Percentiles rank a stretch among this genome's conserved stretches.
Conservation (phyloP, 768 basidiomycete genomes). For the Chalciporus piperatus region DNA sequence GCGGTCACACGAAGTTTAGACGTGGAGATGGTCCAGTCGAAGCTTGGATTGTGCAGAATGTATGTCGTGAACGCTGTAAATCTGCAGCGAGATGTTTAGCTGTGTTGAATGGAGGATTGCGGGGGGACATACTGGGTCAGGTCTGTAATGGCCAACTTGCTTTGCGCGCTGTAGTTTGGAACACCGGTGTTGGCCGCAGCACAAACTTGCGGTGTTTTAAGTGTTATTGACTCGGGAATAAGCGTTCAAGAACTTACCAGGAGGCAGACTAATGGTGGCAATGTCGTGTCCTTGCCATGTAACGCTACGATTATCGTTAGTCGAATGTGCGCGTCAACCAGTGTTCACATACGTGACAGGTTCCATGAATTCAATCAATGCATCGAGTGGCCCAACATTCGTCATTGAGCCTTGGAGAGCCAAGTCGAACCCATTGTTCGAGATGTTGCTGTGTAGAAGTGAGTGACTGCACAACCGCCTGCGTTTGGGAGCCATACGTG, state of each 20-base stretch:
- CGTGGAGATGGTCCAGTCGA: constrained; percentile 71
- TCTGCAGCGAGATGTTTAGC: constrained; percentile 25
- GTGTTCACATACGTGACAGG: constrained; percentile 49
- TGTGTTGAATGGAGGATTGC: not conserved
- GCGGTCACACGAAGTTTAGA: constrained; percentile 60
- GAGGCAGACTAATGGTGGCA: constrained; percentile 59
- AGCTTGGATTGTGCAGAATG: constrained; percentile 60
- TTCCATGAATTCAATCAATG: constrained; percentile 61
- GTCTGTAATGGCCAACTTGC: constrained; percentile 55
- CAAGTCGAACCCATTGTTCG: constrained; percentile 62
- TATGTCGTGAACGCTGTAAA: constrained; percentile 68
- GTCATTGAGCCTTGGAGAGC: constrained; percentile 58
- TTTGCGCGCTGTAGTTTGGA: constrained; percentile 56
- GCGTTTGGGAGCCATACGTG: constrained; percentile 34
- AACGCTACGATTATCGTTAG: constrained; percentile 39
- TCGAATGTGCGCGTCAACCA: not conserved
- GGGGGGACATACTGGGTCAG: constrained; percentile 38
- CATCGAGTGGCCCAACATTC: constrained; percentile 66
- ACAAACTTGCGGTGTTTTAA: constrained; percentile 44
- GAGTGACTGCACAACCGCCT: constrained; percentile 43
- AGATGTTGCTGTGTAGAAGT: constrained; percentile 50
- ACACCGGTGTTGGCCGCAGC: constrained; percentile 65
- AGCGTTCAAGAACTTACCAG: constrained; percentile 36
- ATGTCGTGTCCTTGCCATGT: constrained; percentile 63
- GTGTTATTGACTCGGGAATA: not conserved